Conservation (phyloP, 2,329 filamentous ascomycete genomes). For the Colletotrichum abscissum region DNA sequence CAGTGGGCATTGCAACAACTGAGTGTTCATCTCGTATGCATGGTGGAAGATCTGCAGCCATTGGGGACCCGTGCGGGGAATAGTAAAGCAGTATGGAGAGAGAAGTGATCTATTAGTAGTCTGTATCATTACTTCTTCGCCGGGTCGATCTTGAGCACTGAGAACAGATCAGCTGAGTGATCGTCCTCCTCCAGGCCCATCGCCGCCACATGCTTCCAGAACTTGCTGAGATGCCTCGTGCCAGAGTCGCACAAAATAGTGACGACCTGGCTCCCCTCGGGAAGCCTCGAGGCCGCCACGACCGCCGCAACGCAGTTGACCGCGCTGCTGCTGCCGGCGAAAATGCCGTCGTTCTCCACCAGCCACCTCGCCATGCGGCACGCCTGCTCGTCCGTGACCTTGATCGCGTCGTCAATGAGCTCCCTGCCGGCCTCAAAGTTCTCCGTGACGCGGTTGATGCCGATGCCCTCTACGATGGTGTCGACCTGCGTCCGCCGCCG, state of each 20-base stretch:
- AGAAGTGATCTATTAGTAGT: not conserved
- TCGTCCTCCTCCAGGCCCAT: conserved; percentile 73
- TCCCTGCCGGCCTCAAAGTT: conserved; percentile 92
- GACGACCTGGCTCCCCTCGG: conserved; percentile 74
- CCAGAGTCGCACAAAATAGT: conserved; percentile 89
- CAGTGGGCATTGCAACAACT: not conserved
- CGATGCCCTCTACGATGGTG: conserved; percentile 94
- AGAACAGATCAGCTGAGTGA: conserved; percentile 59
- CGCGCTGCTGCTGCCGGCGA: conserved; percentile 93
- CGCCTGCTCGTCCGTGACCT: conserved; percentile 89
- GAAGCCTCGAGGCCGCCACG: conserved; percentile 72
- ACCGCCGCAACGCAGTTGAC: conserved; percentile 93
- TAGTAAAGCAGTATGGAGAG: not conserved
- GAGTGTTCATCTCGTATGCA: not conserved
- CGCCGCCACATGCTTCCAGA: conserved; percentile 80
- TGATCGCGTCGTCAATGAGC: conserved; percentile 89
- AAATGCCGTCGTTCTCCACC: conserved; percentile 94
- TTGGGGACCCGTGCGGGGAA: not conserved
- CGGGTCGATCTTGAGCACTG: conserved; percentile 57
- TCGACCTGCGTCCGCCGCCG: conserved; percentile 91
- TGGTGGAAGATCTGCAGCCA: not conserved
- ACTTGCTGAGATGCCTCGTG: conserved; percentile 85
- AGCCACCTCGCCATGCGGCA: conserved; percentile 95
- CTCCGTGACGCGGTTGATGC: conserved; percentile 91
- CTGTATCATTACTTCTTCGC: conserved; percentile 8